Conservation (phyloP, 306 rosid species). For the Dryas octopetala region DNA sequence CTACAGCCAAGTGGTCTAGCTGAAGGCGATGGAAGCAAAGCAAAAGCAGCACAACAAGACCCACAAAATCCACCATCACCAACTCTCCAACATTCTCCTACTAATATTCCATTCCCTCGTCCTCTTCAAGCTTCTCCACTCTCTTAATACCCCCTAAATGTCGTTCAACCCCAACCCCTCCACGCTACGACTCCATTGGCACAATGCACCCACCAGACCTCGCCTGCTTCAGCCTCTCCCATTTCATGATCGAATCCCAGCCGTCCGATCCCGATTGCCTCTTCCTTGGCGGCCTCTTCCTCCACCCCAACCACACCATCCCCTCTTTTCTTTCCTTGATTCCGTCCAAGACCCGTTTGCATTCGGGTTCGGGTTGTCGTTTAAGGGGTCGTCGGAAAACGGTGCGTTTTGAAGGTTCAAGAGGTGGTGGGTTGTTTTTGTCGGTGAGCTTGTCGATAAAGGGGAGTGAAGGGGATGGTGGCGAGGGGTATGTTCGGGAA, state of each 20-base stretch:
- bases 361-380: conserved; percentile 25
- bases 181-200: conserved; percentile 2
- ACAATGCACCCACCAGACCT: conserved; percentile 38
- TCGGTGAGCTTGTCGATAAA: conserved; percentile 76
- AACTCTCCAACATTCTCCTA: too few species aligned
- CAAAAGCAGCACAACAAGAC: too few species aligned
- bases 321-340: conserved; percentile 46
- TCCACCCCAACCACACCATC: conserved; percentile 41
- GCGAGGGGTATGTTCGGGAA: conserved; percentile 47
- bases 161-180: background rate
- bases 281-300: conserved; percentile 74
- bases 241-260: conserved; percentile 30
- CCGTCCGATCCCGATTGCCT: conserved; percentile 44
- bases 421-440: conserved; percentile 38
- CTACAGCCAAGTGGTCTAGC: too few species aligned
- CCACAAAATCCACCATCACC: too few species aligned
- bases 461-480: conserved; percentile 40
- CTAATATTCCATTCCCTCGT: conserved; percentile 36
- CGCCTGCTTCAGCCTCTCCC: conserved; percentile 19
- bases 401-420: conserved; percentile 23
- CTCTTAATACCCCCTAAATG: conserved; percentile 9
- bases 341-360: conserved; percentile 25
- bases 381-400: conserved; percentile 26
- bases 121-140: conserved; percentile 27
- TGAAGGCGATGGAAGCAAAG: too few species aligned